Conservation (phyloP, 140 eudicot genomes). For the Bidens hawaiensis region DNA sequence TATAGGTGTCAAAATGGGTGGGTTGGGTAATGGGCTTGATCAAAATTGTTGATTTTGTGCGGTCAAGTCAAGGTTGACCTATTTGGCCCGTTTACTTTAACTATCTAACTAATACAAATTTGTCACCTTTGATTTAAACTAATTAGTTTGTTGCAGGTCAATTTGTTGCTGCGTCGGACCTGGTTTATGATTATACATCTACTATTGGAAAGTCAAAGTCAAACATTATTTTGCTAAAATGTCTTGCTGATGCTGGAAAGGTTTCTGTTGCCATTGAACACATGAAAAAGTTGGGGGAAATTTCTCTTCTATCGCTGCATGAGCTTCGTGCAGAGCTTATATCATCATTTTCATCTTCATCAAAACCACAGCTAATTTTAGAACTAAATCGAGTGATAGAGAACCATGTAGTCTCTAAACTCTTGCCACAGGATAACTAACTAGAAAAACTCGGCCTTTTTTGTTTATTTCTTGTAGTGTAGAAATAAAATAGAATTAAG, state of each 20-base stretch:
- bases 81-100: neutral
- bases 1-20: neutral
- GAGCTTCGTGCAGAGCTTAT: constrained; percentile 40
- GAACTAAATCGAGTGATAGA: constrained; percentile 37
- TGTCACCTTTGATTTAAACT: neutral
- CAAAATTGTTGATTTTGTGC: neutral
- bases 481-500: neutral
- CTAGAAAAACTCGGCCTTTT: neutral
- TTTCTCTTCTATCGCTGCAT: constrained; percentile 38
- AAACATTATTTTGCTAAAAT: constrained; percentile 49
- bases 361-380: constrained; percentile 35
- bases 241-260: constrained; percentile 50
- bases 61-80: neutral
- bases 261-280: constrained; percentile 43
- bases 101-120: neutral
- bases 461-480: neutral
- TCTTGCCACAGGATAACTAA: neutral
- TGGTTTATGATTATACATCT: constrained; percentile 31
- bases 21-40: neutral
- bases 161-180: constrained; percentile 40
- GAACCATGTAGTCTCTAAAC: constrained; percentile 5
- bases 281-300: constrained; percentile 34
- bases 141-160: constrained; percentile 44
- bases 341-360: constrained; percentile 38
- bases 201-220: constrained; percentile 30